Base-by-base conservation (phyloP, 2,329 filamentous ascomycete species). In the Sarocladium strictum region DNA sequence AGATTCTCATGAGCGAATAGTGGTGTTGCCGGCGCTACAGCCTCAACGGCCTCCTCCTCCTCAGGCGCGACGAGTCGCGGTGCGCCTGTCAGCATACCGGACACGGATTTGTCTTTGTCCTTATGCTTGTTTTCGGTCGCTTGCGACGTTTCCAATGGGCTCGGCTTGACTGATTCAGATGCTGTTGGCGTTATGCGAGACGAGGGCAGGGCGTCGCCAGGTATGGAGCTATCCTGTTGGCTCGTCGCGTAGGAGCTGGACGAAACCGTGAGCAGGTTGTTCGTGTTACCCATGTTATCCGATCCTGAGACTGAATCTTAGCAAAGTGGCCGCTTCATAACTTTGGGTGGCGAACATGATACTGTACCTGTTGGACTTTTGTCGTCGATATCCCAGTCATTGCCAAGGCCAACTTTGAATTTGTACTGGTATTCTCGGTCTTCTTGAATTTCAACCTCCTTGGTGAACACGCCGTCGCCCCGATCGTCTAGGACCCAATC, bases 331-430 rank as follows among this genome's bases (percentile, higher is more conserved):
- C n/a, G 26, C 23, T 17, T 7, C 2, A 47, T 7, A 47, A 7
- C 10, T 17, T 21, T 33, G 43, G 21, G 24, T 17, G 24, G 23
- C 19, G n/a, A n/a, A n/a, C n/a, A n/a, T 27, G 38, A n/a, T 9
- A 35, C 57, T 76, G 59, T 73, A 87, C 85, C 76, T 54, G 76
- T 83, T 14, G 81, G 78, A 54, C 77, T 74, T 43, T 72, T 73
- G 56, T 89, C 83, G 60, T 90, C 81, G 45, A 89, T 67, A 23
- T 84, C 74, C 86, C 86, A 89, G 81, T 84, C 88, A 59, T 88
- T 79, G 49, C 81, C 81, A 15, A 26, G 21, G 10, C 86, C 86
- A 33, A 87, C 72, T 27, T 85, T 79, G 61, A 91, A 87, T 68
- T 90, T 91, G 76, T 90, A 92, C 62, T 88, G 83, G 59, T 89